These are phyloP conservation scores for Bullera alba DNA, from an alignment of 768 basidiomycete species.

Conservation along the genomic window DNA sequence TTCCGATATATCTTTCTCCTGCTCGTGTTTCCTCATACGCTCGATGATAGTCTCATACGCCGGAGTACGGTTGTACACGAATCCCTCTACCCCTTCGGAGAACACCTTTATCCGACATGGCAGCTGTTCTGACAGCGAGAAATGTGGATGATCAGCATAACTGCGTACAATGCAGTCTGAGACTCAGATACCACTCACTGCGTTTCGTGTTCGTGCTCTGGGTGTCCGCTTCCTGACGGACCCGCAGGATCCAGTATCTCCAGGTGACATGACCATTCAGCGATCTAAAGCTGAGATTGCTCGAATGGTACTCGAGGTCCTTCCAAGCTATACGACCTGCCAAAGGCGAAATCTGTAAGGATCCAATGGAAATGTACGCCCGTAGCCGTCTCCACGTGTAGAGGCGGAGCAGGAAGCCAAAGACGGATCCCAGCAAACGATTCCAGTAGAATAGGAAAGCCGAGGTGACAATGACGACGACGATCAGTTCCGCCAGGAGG, in stretches of 20 bases:
- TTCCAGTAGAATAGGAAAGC: conserved; percentile 86
- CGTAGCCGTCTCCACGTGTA: conserved; percentile 70
- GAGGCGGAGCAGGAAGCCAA: conserved; percentile 62
- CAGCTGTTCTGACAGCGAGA: conserved; percentile 33
- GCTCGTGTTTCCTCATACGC: conserved; percentile 56
- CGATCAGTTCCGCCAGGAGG: conserved; percentile 38
- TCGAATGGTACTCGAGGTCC: conserved; percentile 81
- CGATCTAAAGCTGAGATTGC: conserved; percentile 79
- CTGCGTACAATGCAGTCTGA: neutral
- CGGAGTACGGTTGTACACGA: conserved; percentile 80
- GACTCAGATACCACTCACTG: conserved; percentile 18
- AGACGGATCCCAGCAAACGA: conserved; percentile 64
- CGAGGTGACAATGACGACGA: conserved; percentile 39
- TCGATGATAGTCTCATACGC: conserved; percentile 81
- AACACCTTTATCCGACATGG: conserved; percentile 76
- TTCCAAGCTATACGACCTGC: conserved; percentile 81
- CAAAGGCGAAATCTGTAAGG: conserved; percentile 83
- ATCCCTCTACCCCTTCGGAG: conserved; percentile 83
- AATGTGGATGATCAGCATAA: conserved; percentile 2
- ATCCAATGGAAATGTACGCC: conserved; percentile 78
- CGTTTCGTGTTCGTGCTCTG: conserved; percentile 18
- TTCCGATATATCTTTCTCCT: conserved; percentile 11
- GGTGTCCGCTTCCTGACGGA: conserved; percentile 56
- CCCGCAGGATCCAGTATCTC: conserved; percentile 85
- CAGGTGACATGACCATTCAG: conserved; percentile 81